Evolutionary conservation across 371 early-diverging fungal species (phyloP), one percentile per base, ranked within the genome.

Genomic region (Sporodiniella umbellata): DNA sequence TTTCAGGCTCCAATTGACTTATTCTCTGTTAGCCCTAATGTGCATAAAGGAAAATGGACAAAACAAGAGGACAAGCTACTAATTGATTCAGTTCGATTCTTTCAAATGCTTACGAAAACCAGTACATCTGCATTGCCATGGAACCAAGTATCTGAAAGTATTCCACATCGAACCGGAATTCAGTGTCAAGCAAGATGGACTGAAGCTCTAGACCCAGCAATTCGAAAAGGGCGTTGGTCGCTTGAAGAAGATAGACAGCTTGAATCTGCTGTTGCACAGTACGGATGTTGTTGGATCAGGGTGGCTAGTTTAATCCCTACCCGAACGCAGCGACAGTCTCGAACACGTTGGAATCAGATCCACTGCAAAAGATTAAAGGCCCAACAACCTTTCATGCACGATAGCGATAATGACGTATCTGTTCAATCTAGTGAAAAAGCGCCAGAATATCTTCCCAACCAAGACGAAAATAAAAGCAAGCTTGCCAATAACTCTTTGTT

Each of bases 131-230:
- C 21, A 46, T 51, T 43, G 17, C 69, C 71, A 37, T 83, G 83
- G 83, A 70, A 68, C 26, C 58, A 53, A 31, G 65, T 80, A 33
- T 68, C 76, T 12, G 50, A 57, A 39, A 30, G 42, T 19, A 72
- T 80, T 49, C 68, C 70, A 11, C 68, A 70, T 33, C 60, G 81
- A 31, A 76, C 75, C 11, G 70, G 67, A 10, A 67, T 68, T 40
- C 81, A 80, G 54, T 80, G 81, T 35, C 64, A 64, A 42, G 82
- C 86, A 4, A 70, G 84, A 10, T 85, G 82, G 73, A 72, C 75
- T 2, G 86, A 85, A 58, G 80, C 86, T 2, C 50, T 85, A 6
- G 83, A 85, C 48, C 86, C 86, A 2, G 51, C 48, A 17, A 75
- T 79, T 19, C 66, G 79, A 23, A 79, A 77, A 24, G 86, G 81